Conservation (phyloP, 2,329 filamentous ascomycete species). For the Cercospora brassicicola region DNA sequence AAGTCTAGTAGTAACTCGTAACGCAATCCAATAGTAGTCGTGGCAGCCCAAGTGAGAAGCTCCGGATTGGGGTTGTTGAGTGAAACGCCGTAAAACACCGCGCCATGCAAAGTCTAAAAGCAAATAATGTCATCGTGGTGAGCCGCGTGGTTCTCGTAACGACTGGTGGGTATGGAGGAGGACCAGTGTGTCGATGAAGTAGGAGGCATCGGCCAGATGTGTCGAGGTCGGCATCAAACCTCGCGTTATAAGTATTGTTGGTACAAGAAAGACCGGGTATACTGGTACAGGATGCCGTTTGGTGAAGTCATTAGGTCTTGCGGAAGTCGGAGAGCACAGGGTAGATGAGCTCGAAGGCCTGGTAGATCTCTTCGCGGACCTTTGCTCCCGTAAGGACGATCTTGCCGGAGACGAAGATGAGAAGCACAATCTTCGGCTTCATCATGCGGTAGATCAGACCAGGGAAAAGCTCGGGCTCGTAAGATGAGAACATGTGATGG, state of each 20-base stretch:
- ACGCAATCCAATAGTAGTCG: conserved; percentile 16
- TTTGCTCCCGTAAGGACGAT: conserved; percentile 97
- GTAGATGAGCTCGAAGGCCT: conserved; percentile 96
- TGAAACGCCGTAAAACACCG: conserved; percentile 32
- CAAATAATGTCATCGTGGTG: conserved; percentile 18
- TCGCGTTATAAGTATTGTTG: conserved; percentile 29
- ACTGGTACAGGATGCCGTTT: conserved; percentile 33
- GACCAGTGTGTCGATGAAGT: conserved; percentile 10
- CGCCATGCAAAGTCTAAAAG: conserved; percentile 35
- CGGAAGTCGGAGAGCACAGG: conserved; percentile 59
- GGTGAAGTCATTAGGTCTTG: conserved; percentile 23
- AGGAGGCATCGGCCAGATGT: conserved; percentile 15
- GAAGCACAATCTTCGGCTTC: conserved; percentile 96
- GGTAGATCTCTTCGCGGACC: conserved; percentile 96
- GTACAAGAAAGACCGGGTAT: conserved; percentile 32
- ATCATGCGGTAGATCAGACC: conserved; percentile 99
- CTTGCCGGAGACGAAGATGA: conserved; percentile 95
- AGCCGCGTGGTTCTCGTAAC: conserved; percentile 2
- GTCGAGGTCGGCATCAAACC: conserved; percentile 35
- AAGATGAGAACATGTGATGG: conserved; percentile 99
- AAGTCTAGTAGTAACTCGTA: conserved; percentile 16
- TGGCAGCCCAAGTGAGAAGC: conserved; percentile 11
- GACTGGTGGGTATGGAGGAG: conserved; percentile 2
- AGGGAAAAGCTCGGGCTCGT: conserved; percentile 96
- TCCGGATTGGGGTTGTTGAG: conserved; percentile 12